Conservation (phyloP, 345 rosid species). For the Eucalyptus brandiana region DNA sequence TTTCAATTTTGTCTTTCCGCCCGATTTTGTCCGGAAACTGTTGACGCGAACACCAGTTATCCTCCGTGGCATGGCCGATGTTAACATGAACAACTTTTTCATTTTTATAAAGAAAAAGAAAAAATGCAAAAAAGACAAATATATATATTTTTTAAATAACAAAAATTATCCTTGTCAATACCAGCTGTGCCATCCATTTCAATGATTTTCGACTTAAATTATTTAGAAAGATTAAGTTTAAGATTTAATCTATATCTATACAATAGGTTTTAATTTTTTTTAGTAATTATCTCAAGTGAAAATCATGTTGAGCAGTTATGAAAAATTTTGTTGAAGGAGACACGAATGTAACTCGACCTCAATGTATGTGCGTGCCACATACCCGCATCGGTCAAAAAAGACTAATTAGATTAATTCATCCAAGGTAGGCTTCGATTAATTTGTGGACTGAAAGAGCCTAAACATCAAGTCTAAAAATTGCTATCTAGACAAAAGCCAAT, state of each 20-base stretch:
- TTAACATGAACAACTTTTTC: background rate
- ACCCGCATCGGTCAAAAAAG: fast-evolving
- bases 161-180: background rate
- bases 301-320: fast-evolving
- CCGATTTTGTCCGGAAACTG: fast-evolving
- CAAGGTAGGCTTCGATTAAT: background rate
- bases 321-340: background rate
- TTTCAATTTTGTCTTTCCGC: fast-evolving
- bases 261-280: fast-evolving
- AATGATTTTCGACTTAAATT: too few species aligned
- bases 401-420: background rate
- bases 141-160: too few species aligned
- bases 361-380: background rate
- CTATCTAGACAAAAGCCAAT: background rate
- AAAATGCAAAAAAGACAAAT: background rate
- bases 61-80: fast-evolving
- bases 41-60: fast-evolving
- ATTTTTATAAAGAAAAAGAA: background rate
- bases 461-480: background rate
- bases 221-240: too few species aligned
- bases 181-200: too few species aligned
- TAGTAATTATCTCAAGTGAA: background rate
- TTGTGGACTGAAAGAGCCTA: background rate
- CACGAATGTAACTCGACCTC: background rate
- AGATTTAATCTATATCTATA: background rate